Evolutionary conservation across 148 eudicot genomes (phyloP), one percentile per base, ranked within the genome.

Genomic region (Rhododendron molle): DNA sequence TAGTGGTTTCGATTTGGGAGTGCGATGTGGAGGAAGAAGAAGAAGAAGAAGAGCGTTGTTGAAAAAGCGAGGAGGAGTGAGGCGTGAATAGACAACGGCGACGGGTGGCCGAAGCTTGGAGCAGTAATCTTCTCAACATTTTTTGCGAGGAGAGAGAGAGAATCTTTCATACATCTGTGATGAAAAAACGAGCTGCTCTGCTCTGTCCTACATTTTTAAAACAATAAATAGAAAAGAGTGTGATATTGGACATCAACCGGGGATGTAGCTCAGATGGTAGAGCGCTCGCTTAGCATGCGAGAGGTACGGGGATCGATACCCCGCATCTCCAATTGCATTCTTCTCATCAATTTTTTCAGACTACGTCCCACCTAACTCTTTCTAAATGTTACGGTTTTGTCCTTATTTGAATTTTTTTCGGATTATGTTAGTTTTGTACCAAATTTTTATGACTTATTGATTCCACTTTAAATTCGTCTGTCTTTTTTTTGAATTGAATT

Each of bases 231-330:
- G 4, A 2, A 26, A 10, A 0, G 2, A 8, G 0, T 6, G 36
- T 71, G 28, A 30, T 2, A 49, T 11, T 12, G 16, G 54, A 46
- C 1, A 46, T 8, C 15, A 13, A 18, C 8, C 0, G 62, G 15
- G 99, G 98, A 93, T 95, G 98, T 96, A 94, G 99, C 95, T 95
- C 99, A 95, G 98, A 95, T 96, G 98, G 99, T 95, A 95, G 98
- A 95, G 98, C 96, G 94, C 95, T 94, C 99, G 98, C 99, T 96
- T 93, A 96, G 96, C 95, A 93, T 94, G 96, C 95, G 95, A 96
- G 99, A 96, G 98, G 99, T 88, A 94, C 93, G 98, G 98, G 98
- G 94, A 96, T 96, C 96, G 96, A 96, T 94, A 93, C 98, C 95
- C 98, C 94, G 94, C 96, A 93, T 96, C 98, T 92, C 92, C 93